Percentiles rank a stretch among this genome's conserved stretches.
Evolutionary conservation across 164 flowering plant species (phyloP).

Genomic region (Paratinospora sagittata): DNA sequence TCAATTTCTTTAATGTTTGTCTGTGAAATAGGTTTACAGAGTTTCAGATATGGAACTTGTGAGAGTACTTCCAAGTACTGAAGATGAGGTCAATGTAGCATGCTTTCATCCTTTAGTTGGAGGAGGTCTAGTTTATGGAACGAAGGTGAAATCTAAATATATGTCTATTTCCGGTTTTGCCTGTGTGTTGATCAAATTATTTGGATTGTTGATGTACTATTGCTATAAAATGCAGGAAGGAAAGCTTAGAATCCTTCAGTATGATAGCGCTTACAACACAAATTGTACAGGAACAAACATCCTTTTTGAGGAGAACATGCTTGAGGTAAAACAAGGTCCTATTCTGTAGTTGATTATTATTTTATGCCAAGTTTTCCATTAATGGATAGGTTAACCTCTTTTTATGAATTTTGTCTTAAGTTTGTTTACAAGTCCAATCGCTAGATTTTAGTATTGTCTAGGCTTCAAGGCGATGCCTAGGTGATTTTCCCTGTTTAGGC

Average conservation of each 20-base stretch:
- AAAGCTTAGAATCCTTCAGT: conserved; percentile 81
- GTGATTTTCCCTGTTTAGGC: too few species aligned
- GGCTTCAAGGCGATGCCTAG: too few species aligned
- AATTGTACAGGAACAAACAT: conserved; percentile 26
- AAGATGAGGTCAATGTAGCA: conserved; percentile 98
- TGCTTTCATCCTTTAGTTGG: conserved; percentile 96
- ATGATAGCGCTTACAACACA: conserved; percentile 42
- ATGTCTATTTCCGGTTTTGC: not conserved
- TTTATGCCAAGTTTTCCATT: not conserved
- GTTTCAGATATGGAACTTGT: conserved; percentile 99
- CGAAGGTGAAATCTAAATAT: conserved; percentile 49
- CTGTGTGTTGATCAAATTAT: not conserved
- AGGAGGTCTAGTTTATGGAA: conserved; percentile 96
- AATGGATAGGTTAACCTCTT: not conserved
- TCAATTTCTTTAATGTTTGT: not conserved
- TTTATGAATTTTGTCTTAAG: not conserved
- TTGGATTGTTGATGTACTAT: not conserved
- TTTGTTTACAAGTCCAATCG: too few species aligned
- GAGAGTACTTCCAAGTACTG: conserved; percentile 94
- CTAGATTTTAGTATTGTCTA: too few species aligned
- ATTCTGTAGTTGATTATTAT: not conserved
- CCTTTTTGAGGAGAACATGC: conserved; percentile 50
- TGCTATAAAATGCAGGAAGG: conserved; percentile 64
- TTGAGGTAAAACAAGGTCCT: conserved; percentile 43
- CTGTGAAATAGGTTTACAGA: conserved; percentile 63